A percentile compares a stretch with the other conserved stretches of the same genome.
These are phyloP conservation scores for Boletus patriciae DNA, from an alignment of 768 basidiomycete species.

Conservation along the genomic window DNA sequence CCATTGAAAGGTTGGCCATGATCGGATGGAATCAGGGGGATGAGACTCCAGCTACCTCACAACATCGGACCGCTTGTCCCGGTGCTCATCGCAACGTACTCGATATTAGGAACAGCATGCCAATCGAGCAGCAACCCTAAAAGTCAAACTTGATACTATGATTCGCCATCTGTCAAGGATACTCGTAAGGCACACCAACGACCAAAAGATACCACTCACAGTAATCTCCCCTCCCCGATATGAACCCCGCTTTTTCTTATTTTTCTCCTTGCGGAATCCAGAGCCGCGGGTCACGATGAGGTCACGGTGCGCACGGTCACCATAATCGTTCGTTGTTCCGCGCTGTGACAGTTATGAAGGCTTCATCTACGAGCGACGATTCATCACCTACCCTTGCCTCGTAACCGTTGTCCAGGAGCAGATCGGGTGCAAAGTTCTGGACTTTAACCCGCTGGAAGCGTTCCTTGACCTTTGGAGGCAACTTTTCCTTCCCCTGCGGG, in stretches of 20 bases:
- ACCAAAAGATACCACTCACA: slow-evolving; percentile 42
- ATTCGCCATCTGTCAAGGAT: slow-evolving; percentile 58
- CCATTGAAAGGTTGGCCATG: too few species aligned
- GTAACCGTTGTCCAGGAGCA: slow-evolving; percentile 71
- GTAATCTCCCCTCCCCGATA: slow-evolving; percentile 96
- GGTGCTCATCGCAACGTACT: not conserved
- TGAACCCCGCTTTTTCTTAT: slow-evolving; percentile 97
- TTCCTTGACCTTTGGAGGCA: slow-evolving; percentile 46
- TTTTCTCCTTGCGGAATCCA: slow-evolving; percentile 98
- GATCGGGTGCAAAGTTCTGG: slow-evolving; percentile 46
- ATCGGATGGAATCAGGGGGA: too few species aligned
- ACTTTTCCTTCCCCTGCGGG: slow-evolving; percentile 16
- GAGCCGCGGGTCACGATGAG: slow-evolving; percentile 91
- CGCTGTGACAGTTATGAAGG: slow-evolving; percentile 41
- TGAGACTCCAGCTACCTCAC: too few species aligned
- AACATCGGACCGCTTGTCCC: too few species aligned
- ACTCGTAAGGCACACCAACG: not conserved
- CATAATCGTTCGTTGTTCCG: slow-evolving; percentile 77
- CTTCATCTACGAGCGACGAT: not conserved
- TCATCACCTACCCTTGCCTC: slow-evolving; percentile 62
- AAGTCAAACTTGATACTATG: slow-evolving; percentile 86
- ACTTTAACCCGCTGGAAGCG: slow-evolving; percentile 82
- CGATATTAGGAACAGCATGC: not conserved
- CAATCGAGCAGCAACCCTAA: slow-evolving; percentile 18
- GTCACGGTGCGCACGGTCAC: slow-evolving; percentile 79